Evolutionary conservation across 1,284 basidiomycete species (phyloP), one percentile per base, ranked within the genome.

Genomic region (Puccinia hordei): DNA sequence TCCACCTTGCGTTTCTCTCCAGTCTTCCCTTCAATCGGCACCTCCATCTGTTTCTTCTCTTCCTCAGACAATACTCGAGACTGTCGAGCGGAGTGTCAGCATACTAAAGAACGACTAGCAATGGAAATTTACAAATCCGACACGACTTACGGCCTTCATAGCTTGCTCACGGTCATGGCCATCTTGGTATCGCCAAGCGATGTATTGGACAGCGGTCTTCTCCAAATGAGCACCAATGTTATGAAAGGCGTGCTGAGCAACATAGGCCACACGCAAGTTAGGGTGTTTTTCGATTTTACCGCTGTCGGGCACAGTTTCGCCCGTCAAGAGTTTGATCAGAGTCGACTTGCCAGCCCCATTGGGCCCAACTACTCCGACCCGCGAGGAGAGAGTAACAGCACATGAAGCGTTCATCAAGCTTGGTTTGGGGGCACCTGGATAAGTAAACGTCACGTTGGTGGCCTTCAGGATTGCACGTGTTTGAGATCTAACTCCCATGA

Each of bases 181-280:
- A 86, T 98, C 95, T 87, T 98, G 95, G 90, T 95, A 99, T 84
- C 96, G 92, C 96, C 96, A 99, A 87, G 96, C 94, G 84, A 98
- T 97, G 85, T 98, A 98, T 82, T 92, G 92, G 81, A 96, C 93
- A 27, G 95, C 93, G 12, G 94, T 96, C 88, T 97, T 96, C 87
- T 96, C 94, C 66, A 97, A 86, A 87, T 98, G 94, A 84, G 90
- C 90, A 86, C 97, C 94, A 80, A 84, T 82, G 86, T 97, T 95
- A 87, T 96, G 94, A 81, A 95, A 97, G 33, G 95, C 95, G 86
- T 99, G 96, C 86, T 99, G 96, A 13, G 96, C 96, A 83, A 99
- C 95, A 87, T 98, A 98, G 79, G 95, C 97, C 81, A 99, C 93
- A 84, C 96, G 93, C 80, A 99, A 88, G 59, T 95, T 90, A 49